These are phyloP conservation scores for Draba incana DNA, from an alignment of 345 rosid genomes.

Conservation along the genomic window DNA sequence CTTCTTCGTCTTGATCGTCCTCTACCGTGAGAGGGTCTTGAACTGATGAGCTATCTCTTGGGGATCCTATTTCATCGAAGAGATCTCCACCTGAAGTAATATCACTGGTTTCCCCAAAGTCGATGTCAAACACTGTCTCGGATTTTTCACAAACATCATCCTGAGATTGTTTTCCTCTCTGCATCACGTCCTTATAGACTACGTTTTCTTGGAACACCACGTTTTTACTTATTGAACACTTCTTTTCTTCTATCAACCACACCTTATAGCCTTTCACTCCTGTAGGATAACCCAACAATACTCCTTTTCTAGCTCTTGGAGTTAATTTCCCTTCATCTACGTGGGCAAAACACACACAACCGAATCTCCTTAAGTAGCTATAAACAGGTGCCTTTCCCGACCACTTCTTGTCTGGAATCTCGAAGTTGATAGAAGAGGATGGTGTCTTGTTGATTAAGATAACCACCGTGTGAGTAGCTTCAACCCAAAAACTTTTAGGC, in stretches of 20 bases:
- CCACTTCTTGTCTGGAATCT: neutral
- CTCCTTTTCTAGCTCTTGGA: neutral
- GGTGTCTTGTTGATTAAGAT: neutral
- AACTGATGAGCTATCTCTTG: neutral
- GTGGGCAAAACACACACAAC: neutral
- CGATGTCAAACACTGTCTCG: neutral
- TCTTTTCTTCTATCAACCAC: neutral
- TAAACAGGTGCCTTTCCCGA: neutral
- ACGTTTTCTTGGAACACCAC: neutral
- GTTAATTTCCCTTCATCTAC: neutral
- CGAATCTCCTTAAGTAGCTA: neutral
- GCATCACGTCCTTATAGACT: neutral
- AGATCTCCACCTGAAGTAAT: neutral
- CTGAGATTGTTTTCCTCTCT: neutral
- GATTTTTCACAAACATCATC: neutral
- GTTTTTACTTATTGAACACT: neutral
- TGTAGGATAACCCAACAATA: neutral
- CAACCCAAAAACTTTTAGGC: neutral
- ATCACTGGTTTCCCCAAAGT: neutral
- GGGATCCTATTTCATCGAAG: neutral
- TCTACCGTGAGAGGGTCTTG: neutral
- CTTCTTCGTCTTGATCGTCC: neutral
- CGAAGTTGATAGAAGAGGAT: neutral
- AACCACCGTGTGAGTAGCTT: neutral
- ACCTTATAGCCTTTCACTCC: neutral